Evolutionary conservation across 2,329 filamentous ascomycete species (phyloP), one percentile per base, ranked within the genome.

Genomic region (Penicillium sclerotigenum): DNA sequence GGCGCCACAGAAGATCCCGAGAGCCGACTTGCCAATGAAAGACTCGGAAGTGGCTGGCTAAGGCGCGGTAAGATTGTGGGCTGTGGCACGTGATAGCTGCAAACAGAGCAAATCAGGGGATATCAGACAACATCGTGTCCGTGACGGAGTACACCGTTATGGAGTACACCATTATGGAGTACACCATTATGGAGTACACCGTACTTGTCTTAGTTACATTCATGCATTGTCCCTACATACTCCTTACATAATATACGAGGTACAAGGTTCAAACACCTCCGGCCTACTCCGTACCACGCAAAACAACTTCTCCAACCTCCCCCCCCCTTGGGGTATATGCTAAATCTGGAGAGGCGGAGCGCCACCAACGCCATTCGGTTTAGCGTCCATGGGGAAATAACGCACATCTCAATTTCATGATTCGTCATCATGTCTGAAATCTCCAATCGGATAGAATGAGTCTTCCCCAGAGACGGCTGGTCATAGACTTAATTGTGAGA

Each of bases 301-400:
- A 16, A 26, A 26, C 22, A 41, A 41, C 7, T 22, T 3, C 36
- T 7, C 7, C 8, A 16, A 18, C 9, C 18, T 13, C 14, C 11
- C 13, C 18, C n/a, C 26, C 4, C 14, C n/a, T 29, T 43, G 6
- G 10, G n/a, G n/a, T 20, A 31, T 45, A 4, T 22, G 11, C 7
- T 10, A 31, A 20, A 31, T n/a, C 42, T 38, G 48, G n/a, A 51
- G 48, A 51, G 34, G 47, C 10, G 26, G 37, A 58, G 42, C 51
- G 55, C 51, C 57, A 59, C 57, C 57, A 57, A 55, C 45, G 52
- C 52, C 40, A 47, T 51, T 16, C n/a, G 43, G 40, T 18, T 43
- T 49, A 55, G 47, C 36, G 51, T 41, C 43, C 47, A 40, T 38
- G 24, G 18, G 24, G 49, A 50, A 45, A 22, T 41, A 52, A 10